Base-by-base conservation (phyloP, 805 yeast species). In the Wickerhamomyces strasburgensis region DNA sequence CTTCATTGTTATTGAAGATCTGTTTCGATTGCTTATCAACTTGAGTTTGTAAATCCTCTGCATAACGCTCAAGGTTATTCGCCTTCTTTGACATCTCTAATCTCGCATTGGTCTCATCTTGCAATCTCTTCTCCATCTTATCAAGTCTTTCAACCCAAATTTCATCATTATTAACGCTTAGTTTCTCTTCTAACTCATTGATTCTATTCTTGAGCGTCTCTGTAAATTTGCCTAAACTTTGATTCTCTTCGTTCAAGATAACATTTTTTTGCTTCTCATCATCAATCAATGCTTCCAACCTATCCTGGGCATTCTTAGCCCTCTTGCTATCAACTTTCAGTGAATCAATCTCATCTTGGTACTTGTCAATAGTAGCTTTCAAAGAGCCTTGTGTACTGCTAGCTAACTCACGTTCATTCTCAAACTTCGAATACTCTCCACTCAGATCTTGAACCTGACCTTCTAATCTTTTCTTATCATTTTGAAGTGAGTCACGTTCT, bases 231-330 rank as follows among this genome's bases (percentile, higher is more conserved):
- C 72, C 73, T 29, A 83, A 53, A 2, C 82, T 72, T 49, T 77
- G 78, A 49, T 80, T 82, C 52, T 84, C 93, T 56, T 84, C 86
- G 17, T 66, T 60, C 5, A 78, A 57, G 34, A 78, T 75, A 39
- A 80, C 62, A 27, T 73, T 69, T 31, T 76, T 76, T 31, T 72
- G 72, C 41, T 78, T 72, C 37, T 71, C 63, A 11, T 55, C 55
- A 29, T 64, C 68, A 39, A 56, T 48, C 14, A 44, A 19, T 3
- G 47, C 38, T 16, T 47, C 52, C 37, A 61, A 48, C 5, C 52
- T 47, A 5, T 56, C 47, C 14, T 58, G 40, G 14, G 47, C 37
- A 4, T 33, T 19, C 31, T 55, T 51, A 14, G 46, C 42, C 7
- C 41, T 48, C 14, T 43, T 46, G n/a, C 64, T 42, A 19, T 60